A percentile compares a stretch with the other conserved stretches of the same genome.
phyloP scores from a whole-genome alignment of 2,329 filamentous ascomycete genomes.

The Botryotinia globosa region DNA sequence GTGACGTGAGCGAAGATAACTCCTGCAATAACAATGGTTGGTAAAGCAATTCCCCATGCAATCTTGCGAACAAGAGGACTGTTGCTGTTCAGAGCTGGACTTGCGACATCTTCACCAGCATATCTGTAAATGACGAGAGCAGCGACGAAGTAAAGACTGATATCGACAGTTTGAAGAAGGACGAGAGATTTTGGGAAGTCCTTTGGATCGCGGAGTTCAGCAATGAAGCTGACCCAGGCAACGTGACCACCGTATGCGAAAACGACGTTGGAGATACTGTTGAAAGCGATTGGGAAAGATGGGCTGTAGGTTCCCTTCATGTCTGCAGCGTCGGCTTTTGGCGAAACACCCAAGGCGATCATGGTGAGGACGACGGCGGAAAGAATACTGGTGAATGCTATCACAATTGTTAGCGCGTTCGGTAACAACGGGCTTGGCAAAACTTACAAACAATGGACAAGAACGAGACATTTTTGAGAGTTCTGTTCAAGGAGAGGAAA shows the following conservation, averaged over 20 bases:
- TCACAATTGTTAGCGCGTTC: neutral
- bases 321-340: neutral
- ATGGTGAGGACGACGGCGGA: slow-evolving; percentile 55
- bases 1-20: slow-evolving; percentile 68
- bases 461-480: slow-evolving; percentile 53
- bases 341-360: slow-evolving; percentile 44
- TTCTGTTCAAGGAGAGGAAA: slow-evolving; percentile 52
- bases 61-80: slow-evolving; percentile 54
- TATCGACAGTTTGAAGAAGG: slow-evolving; percentile 57
- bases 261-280: slow-evolving; percentile 55
- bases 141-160: slow-evolving; percentile 54
- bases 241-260: slow-evolving; percentile 59
- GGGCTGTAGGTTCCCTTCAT: slow-evolving; percentile 42
- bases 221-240: slow-evolving; percentile 58
- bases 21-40: slow-evolving; percentile 68
- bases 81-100: slow-evolving; percentile 63
- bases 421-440: neutral
- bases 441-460: slow-evolving; percentile 50
- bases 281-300: slow-evolving; percentile 45
- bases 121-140: slow-evolving; percentile 62
- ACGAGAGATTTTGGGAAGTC: slow-evolving; percentile 58
- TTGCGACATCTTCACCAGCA: slow-evolving; percentile 58
- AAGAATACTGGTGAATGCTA: slow-evolving; percentile 54
- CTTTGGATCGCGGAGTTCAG: slow-evolving; percentile 53
- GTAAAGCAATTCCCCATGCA: slow-evolving; percentile 66